Percentiles rank a stretch among this genome's conserved stretches.
Evolutionary conservation across 139 green algal species (phyloP).

Genomic region (Volvox reticuliferus): DNA sequence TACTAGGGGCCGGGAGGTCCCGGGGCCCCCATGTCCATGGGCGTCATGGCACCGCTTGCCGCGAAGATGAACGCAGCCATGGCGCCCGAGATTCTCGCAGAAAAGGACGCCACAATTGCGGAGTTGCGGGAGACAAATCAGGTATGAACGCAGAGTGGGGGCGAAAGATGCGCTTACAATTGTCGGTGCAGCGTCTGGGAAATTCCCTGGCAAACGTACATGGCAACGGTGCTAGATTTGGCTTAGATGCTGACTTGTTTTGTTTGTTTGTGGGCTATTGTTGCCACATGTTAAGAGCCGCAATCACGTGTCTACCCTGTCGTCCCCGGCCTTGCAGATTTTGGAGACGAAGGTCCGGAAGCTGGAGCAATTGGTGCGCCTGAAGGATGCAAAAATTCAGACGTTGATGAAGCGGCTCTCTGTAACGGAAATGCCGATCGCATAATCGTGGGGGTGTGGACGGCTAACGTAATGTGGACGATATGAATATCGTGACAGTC

Average conservation of each 20-base stretch:
- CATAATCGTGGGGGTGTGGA: neutral
- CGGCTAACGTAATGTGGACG: no score
- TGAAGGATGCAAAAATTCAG: conserved; percentile 96
- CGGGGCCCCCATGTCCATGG: conserved; percentile 22
- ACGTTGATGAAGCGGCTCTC: conserved; percentile 76
- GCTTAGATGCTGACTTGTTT: no score
- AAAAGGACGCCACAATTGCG: conserved; percentile 67
- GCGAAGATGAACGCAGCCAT: conserved; percentile 42
- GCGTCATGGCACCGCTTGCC: conserved; percentile 25
- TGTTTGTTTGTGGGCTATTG: no score
- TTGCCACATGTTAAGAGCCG: no score
- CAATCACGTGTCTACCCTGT: no score
- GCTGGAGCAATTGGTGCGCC: conserved; percentile 91
- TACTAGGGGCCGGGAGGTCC: neutral
- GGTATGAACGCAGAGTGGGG: conserved; percentile 56
- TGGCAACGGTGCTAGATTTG: no score
- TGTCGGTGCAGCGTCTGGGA: no score
- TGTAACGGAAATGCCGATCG: neutral
- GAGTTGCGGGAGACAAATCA: conserved; percentile 89
- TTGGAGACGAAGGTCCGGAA: conserved; percentile 93
- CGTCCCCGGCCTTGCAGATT: conserved; percentile 67
- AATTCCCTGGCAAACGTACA: no score
- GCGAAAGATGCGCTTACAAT: no score
- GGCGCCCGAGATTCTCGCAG: conserved; percentile 48
- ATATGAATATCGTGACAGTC: no score